A percentile compares a stretch with the other conserved stretches of the same genome.
phyloP scores from a whole-genome alignment of 768 basidiomycete species.

The Phylloporus rhodoxanthus region DNA sequence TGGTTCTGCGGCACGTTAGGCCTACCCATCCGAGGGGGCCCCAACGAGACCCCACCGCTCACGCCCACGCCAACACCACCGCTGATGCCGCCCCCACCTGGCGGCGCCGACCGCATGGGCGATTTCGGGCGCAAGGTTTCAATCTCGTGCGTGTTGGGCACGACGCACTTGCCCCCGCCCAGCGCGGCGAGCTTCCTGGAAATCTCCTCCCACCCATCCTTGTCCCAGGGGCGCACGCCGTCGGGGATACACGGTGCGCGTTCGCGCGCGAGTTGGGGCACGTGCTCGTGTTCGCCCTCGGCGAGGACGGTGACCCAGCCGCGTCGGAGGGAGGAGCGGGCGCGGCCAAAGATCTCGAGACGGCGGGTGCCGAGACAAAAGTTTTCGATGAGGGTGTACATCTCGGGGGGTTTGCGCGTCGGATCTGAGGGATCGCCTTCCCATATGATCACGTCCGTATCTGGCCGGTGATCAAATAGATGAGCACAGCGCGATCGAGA shows the following conservation, averaged over 20 bases:
- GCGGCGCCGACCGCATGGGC: conserved; percentile 46
- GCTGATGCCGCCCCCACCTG: conserved; percentile 24
- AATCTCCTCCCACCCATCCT: conserved; percentile 60
- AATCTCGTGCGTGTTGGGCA: conserved; percentile 73
- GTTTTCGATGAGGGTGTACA: conserved; percentile 94
- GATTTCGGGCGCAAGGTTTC: conserved; percentile 83
- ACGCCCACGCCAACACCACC: conserved; percentile 19
- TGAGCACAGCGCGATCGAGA: not conserved
- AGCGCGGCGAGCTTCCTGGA: conserved; percentile 43
- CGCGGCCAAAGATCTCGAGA: conserved; percentile 81
- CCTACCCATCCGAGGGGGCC: conserved; percentile 13
- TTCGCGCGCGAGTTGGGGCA: conserved; percentile 34
- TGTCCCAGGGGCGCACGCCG: conserved; percentile 46
- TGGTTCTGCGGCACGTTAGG: conserved; percentile 14
- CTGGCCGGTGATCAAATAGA: conserved; percentile 32
- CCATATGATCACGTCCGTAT: conserved; percentile 97
- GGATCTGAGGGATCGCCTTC: conserved; percentile 85
- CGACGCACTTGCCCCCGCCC: conserved; percentile 53
- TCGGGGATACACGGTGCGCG: conserved; percentile 26
- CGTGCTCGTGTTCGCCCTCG: conserved; percentile 53
- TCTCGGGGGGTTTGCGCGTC: conserved; percentile 86
- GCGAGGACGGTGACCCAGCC: conserved; percentile 90
- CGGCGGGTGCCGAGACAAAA: conserved; percentile 93
- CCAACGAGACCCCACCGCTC: conserved; percentile 19
- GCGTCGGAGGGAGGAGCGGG: conserved; percentile 60